Evolutionary conservation across 139 green algal species (phyloP), one percentile per base, ranked within the genome.

Genomic region (Pycnococcus provasolii): DNA sequence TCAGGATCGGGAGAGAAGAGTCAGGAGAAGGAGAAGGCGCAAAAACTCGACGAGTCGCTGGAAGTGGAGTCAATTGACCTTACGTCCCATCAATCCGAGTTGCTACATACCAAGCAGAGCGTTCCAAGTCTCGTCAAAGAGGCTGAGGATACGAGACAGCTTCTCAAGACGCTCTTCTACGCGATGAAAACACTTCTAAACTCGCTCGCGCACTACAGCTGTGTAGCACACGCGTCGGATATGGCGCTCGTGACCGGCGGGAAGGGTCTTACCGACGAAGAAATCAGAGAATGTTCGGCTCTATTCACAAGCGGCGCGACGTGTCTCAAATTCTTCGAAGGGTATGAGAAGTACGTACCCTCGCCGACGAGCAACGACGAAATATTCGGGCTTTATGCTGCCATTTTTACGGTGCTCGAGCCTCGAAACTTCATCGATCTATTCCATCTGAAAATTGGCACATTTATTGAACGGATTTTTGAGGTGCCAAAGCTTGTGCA

Each of bases 351-450:
- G 26, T 26, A 26, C 26, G 26, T 26, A 26, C 26, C 26, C 26
- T 26, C 26, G 26, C 26, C 26, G 26, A 26, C 26, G 26, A 26
- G 26, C 26, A 26, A 74, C 8, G 64, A 80, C 3, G 75, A 90
- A 45, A 78, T 87, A 45, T 83, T 84, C 42, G 81, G 91, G 64
- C 77, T 84, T 62, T 92, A 91, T 68, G 84, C 84, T 7, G 82
- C 88, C 47, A 80, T 91, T 26, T 93, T 95, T 70, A 83, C 71
- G 1, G 80, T 90, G 3, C 76, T 96, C 40, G 86, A 96, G 54
- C 64, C 79, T 0, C 71, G 82, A 0, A 90, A 96, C 71, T 88
- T 94, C 67, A 78, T 87, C 40, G 91, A 97, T 68, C 78, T 96
- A 0, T 84, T 96, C 58, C 72, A 69, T 5, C 67, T 77, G 1